Evolutionary conservation across 2,329 filamentous ascomycete genomes (phyloP).

Genomic region (Penicillium sp.): DNA sequence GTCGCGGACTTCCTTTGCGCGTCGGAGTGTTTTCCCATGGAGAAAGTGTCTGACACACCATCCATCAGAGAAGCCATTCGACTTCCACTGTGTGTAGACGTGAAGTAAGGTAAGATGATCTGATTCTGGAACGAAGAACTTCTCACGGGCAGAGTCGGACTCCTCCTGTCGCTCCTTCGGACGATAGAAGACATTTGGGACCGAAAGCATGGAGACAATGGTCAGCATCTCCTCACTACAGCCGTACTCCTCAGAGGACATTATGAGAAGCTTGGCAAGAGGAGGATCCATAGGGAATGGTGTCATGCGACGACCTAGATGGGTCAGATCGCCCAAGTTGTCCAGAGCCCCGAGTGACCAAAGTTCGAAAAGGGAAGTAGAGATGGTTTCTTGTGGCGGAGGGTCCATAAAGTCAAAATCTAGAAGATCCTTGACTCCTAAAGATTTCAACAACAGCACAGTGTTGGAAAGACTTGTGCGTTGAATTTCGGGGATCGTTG

Average conservation of each 20-base stretch:
- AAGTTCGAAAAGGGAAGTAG: constrained; percentile 93
- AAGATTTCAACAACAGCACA: constrained; percentile 87
- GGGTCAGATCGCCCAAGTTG: constrained; percentile 88
- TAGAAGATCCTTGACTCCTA: constrained; percentile 88
- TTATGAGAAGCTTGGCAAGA: constrained; percentile 91
- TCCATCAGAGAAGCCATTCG: constrained; percentile 82
- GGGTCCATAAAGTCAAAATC: constrained; percentile 99
- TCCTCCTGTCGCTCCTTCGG: constrained; percentile 97
- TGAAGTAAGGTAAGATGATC: constrained; percentile 95
- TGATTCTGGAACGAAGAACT: constrained; percentile 97
- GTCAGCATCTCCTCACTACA: constrained; percentile 98
- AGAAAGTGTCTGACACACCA: constrained; percentile 95
- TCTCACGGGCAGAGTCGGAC: constrained; percentile 90
- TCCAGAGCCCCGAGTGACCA: constrained; percentile 94
- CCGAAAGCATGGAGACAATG: constrained; percentile 96
- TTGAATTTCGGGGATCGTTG: constrained; percentile 97
- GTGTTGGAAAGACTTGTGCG: constrained; percentile 94
- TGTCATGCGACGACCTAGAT: constrained; percentile 88
- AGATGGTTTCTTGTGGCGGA: constrained; percentile 95
- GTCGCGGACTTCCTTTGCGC: constrained; percentile 90
- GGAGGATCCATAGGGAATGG: constrained; percentile 98
- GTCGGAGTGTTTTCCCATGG: constrained; percentile 87
- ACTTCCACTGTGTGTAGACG: constrained; percentile 93
- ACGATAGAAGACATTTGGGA: constrained; percentile 94
- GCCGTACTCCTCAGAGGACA: constrained; percentile 80